Evolutionary conservation across 176 grass and related monocot genomes (phyloP), one percentile per base, ranked within the genome.

Genomic region (Dactylis glomerata): DNA sequence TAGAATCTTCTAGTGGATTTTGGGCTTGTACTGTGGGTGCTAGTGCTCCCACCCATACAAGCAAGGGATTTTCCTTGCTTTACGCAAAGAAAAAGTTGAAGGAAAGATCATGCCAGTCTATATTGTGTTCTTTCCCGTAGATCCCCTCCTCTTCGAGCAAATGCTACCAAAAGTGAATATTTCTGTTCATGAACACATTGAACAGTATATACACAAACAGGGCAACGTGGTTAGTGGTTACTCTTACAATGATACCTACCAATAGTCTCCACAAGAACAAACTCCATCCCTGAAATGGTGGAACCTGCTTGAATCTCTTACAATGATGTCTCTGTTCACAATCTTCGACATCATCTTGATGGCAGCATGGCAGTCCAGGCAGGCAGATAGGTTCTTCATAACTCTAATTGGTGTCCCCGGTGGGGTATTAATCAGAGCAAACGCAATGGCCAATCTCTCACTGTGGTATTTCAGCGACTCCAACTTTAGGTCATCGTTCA

Each of bases 191-290:
- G 13, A 63, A 63, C 59, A 63, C 59, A 63, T 30, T 63, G 27
- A 31, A 13, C 27, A 63, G 26, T 63, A 22, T 8, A 47, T 50
- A 32, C 2, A 20, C 5, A 0, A 79, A 31, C 11, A 32, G 59
- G 11, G 8, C 58, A 2, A 32, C 31, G 17, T 15, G 26, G 41
- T 23, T 30, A 73, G 3, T 73, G 16, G n/a, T n/a, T n/a, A n/a
- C n/a, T n/a, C n/a, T n/a, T n/a, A n/a, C n/a, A n/a, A n/a, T n/a
- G n/a, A n/a, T 58, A 57, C 55, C 81, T 78, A 93, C 92, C 95
- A 94, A 56, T 87, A 94, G 74, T 93, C 90, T 68, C 92, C 89
- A 82, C 92, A 97, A 79, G 95, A 95, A 59, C 89, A 91, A 82
- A 85, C 64, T 61, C 88, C 88, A 81, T 86, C 89, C 63, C 88